Evolutionary conservation across 1,284 basidiomycete genomes (phyloP), one percentile per base, ranked within the genome.

Genomic region (Lentinula novae-zelandiae): DNA sequence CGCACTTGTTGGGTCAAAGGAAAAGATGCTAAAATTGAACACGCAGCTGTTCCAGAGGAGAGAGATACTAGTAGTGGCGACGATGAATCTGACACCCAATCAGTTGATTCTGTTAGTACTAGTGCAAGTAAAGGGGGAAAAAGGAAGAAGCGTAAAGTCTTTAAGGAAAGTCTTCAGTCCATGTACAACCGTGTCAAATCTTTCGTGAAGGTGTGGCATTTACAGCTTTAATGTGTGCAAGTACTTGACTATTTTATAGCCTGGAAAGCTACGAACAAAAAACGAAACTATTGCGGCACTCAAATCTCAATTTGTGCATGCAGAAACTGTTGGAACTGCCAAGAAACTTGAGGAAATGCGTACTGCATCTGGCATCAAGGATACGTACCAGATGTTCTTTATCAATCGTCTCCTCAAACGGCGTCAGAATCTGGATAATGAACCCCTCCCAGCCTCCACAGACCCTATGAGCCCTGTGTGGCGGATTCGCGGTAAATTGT

Each of bases 1-100:
- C 71, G 74, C 0, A 57, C 57, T 0, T 81, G 78, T 53, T 57
- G 60, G 38, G 74, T 76, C 0, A 67, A 72, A 55, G 72, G 72
- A 0, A 58, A 59, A 7, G 63, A 64, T 40, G 58, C 58, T 4
- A 49, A 46, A 1, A 3, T 2, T 46, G 54, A 20, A 57, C 55
- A 20, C 27, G 55, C 10, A 0, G 56, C 9, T 9, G 66, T 22
- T 22, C 22, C 22, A 22, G 22, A 22, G 22, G 22, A 68, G 52
- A 57, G 40, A 27, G 44, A 60, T 17, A 63, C 59, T 13, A 57
- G 36, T 36, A 61, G 59, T 50, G 39, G 57, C 42, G 10, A 38
- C 10, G 36, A 36, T 12, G 33, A 31, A 3, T 20, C 20, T 31
- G 27, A 7, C 13, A 15, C 7, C 3, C 50, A n/a, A 6, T 51